phyloP scores from a whole-genome alignment of 306 rosid species.

The Vicia villosa region DNA sequence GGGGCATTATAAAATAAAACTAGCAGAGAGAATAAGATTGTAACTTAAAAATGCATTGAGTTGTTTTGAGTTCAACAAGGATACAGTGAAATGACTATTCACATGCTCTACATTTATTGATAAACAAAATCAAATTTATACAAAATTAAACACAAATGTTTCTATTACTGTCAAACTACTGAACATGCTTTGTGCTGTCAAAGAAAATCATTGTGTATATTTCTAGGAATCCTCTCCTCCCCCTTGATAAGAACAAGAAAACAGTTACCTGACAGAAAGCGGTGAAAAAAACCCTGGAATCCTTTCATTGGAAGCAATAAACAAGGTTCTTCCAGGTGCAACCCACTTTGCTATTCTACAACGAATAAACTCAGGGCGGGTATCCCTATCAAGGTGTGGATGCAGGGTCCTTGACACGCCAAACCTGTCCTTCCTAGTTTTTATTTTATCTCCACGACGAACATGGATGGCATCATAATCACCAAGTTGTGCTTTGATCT shows the following conservation, averaged over 20 bases:
- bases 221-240: neutral
- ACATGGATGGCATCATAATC: conserved; percentile 85
- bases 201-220: neutral
- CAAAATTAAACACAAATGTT: neutral
- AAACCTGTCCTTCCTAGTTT: conserved; percentile 87
- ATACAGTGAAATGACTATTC: conserved; percentile 7
- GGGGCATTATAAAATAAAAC: conserved; percentile 6
- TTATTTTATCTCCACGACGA: conserved; percentile 95
- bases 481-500: conserved; percentile 41
- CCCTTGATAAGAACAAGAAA: conserved; percentile 6
- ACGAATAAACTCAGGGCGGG: conserved; percentile 78
- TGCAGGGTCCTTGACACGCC: conserved; percentile 74
- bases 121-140: neutral
- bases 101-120: conserved; percentile 18
- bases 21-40: neutral
- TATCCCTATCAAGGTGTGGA: conserved; percentile 97
- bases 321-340: conserved; percentile 79
- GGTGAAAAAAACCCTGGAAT: conserved; percentile 83
- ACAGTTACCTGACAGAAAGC: conserved; percentile 72
- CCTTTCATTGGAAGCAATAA: conserved; percentile 95
- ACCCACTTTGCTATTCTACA: conserved; percentile 85
- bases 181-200: neutral
- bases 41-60: neutral
- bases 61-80: neutral
- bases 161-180: conserved; percentile 3